phyloP scores from a whole-genome alignment of 2,329 filamentous ascomycete species.

The Alternaria novae-zelandiae region DNA sequence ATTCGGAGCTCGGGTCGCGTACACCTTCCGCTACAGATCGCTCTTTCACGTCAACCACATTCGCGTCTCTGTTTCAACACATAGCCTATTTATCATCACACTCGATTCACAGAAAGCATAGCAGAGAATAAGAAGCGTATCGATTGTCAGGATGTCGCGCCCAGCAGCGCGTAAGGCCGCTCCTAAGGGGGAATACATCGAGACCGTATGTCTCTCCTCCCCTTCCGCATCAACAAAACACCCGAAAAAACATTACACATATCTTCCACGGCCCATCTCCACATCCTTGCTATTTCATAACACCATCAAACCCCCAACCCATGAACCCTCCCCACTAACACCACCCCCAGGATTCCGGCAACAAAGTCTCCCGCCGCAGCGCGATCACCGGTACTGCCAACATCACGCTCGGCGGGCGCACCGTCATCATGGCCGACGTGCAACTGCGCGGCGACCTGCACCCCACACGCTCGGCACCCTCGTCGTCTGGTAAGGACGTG shows the following conservation, averaged over 20 bases:
- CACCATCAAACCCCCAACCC: background rate
- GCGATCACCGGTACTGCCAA: conserved; percentile 94
- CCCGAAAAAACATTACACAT: background rate
- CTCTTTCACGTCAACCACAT: background rate
- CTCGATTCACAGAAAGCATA: background rate
- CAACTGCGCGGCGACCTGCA: conserved; percentile 89
- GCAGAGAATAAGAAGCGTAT: background rate
- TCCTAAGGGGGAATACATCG: conserved; percentile 91
- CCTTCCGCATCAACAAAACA: background rate
- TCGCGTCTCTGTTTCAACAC: background rate
- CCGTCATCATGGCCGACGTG: conserved; percentile 93
- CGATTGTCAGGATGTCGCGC: conserved; percentile 47
- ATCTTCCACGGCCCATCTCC: background rate
- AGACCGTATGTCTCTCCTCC: conserved; percentile 72
- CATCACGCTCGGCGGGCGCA: conserved; percentile 94
- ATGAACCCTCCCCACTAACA: background rate
- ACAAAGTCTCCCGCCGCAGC: conserved; percentile 94
- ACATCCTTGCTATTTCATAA: background rate
- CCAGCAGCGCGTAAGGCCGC: conserved; percentile 61
- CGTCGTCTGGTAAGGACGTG: conserved; percentile 39
- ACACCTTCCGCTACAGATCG: conserved; percentile 1
- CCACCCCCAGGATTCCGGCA: conserved; percentile 80
- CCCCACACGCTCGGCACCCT: conserved; percentile 46
- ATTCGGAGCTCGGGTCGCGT: conserved; percentile 1
- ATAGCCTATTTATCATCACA: background rate